phyloP scores from a whole-genome alignment of 2,329 filamentous ascomycete genomes.

The Sporothrix pallida region DNA sequence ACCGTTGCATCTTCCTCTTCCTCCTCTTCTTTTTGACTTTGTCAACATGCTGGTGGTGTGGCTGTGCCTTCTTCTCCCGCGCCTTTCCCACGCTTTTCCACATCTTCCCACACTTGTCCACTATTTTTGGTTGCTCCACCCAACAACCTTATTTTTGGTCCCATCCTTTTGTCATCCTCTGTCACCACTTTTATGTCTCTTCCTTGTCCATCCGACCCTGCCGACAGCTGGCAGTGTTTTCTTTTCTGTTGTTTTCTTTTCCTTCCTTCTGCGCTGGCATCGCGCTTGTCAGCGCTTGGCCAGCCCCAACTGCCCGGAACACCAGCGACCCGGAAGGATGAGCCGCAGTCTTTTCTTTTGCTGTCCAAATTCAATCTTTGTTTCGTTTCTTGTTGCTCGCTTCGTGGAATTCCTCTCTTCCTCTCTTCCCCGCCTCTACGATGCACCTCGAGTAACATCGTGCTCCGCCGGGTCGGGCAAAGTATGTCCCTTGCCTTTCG shows the following conservation, averaged over 20 bases:
- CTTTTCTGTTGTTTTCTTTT: not conserved
- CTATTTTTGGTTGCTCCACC: constrained; percentile 5
- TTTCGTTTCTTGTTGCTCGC: not conserved
- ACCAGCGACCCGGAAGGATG: constrained; percentile 1
- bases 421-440: no score
- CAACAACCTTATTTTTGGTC: constrained; percentile 25
- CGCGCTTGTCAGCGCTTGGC: not conserved
- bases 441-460: not conserved
- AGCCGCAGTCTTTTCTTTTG: not conserved
- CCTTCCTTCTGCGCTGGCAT: not conserved
- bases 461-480: constrained; percentile 1
- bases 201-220: no score
- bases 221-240: no score
- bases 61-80: not conserved
- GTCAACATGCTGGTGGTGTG: not conserved
- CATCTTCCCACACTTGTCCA: not conserved
- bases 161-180: constrained; percentile 3
- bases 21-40: not conserved
- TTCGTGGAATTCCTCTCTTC: no score
- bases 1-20: not conserved
- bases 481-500: not conserved
- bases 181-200: not conserved
- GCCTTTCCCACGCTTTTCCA: no score
- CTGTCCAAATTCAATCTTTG: not conserved
- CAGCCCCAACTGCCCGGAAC: constrained; percentile 1